Base-by-base conservation (phyloP, 1,284 basidiomycete genomes). In the Fomitopsis schrenkii region DNA sequence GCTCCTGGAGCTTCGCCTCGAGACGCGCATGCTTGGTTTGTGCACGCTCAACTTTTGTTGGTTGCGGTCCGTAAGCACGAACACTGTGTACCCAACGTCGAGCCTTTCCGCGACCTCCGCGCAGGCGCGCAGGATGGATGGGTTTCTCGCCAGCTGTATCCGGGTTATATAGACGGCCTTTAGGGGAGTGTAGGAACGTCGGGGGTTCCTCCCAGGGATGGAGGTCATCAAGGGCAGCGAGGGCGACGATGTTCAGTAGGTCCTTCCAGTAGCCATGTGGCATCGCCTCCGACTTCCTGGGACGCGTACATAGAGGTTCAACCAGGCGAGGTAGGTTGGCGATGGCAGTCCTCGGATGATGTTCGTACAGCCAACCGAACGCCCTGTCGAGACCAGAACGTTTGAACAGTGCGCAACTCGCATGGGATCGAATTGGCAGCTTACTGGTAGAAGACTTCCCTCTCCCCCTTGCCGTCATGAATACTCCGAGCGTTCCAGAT, bases 191-290 rank as follows among this genome's bases (percentile, higher is more conserved):
- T 17, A 54, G 52, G n/a, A 54, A 54, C 19, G 8, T 22, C n/a
- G 35, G 26, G 4, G 35, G 52, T 9, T 38, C 12, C 57, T 60
- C 19, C 45, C 62, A 41, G 33, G 71, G 66, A n/a, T 62, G 59
- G 38, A 88, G 77, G 61, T 87, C 73, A 61, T 79, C 79, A 12
- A 78, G 68, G 0, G 80, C 77, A 3, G 83, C 84, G 42, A 89
- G 75, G 4, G 80, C 78, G 12, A 88, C 73, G 58, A 89, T 82
- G 59, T 88, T 86, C 50, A 88, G 78, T 28, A 88, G 75, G 64
- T 88, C 87, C 70, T 88, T 89, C 83, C 84, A 88, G 66, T 85
- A 88, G 0, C 87, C 87, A 61, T 88, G 86, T 3, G 82, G 64
- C 7, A 70, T 67, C 9, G 61, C 60, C 14, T 70, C 63, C 33